Percentiles rank a stretch among this genome's conserved stretches.
phyloP scores from a whole-genome alignment of 495 filamentous ascomycete genomes.

The Aspergillus saccharolyticus region DNA sequence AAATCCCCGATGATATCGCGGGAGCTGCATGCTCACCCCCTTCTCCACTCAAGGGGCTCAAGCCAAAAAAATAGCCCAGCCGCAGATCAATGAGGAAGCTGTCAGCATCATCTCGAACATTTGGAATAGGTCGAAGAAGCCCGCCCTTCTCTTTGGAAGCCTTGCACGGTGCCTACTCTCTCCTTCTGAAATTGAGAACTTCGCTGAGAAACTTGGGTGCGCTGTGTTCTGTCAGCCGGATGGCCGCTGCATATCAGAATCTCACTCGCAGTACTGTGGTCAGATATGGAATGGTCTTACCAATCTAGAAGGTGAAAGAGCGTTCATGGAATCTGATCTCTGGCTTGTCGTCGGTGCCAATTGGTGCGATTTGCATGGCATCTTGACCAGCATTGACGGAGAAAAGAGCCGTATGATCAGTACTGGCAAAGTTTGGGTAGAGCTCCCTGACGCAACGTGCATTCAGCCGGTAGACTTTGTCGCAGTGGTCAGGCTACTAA shows the following conservation, averaged over 20 bases:
- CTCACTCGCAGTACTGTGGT: constrained; percentile 14
- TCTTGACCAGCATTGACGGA: neutral
- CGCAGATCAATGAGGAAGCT: neutral
- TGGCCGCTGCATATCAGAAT: constrained; percentile 8
- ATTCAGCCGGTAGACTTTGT: neutral
- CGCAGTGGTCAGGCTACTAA: neutral
- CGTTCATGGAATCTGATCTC: constrained; percentile 4
- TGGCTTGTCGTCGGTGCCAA: neutral
- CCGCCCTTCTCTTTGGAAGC: constrained; percentile 12
- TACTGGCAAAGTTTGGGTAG: neutral
- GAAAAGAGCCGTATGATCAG: constrained; percentile 10
- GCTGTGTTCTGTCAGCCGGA: constrained; percentile 17
- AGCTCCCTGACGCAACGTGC: neutral
- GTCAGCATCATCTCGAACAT: neutral
- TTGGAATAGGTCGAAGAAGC: constrained; percentile 10
- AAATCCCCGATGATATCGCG: constrained; percentile 10
- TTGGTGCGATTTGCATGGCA: constrained; percentile 8
- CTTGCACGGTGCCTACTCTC: constrained; percentile 1
- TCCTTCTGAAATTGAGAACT: neutral
- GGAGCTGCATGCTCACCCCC: neutral
- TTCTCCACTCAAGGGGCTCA: neutral
- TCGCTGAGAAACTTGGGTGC: constrained; percentile 14
- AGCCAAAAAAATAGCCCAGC: neutral
- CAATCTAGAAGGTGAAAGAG: neutral
- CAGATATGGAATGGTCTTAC: constrained; percentile 7